Evolutionary conservation across 169 alveolate species (phyloP).

Genomic region (Eimeria zaria): DNA sequence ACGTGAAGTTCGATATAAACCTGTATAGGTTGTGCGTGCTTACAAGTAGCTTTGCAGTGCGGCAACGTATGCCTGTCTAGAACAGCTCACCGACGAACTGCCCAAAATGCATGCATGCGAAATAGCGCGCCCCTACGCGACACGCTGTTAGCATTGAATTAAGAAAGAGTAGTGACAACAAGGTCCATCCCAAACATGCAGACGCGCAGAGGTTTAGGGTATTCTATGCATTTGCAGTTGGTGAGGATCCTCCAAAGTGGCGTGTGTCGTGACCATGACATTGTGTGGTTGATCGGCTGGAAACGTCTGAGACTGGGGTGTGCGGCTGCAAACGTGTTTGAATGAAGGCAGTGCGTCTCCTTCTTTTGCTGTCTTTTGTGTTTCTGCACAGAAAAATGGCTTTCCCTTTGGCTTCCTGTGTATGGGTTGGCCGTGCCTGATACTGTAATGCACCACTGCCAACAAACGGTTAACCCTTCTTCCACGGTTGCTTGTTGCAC

Average conservation of each 20-base stretch:
- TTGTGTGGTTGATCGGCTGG: not conserved
- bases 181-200: not conserved
- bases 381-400: not conserved
- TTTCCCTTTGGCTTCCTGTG: not conserved
- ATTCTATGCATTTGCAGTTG: not conserved
- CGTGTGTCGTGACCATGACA: not conserved
- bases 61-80: not conserved
- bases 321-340: too few relatives aligned
- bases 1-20: not conserved
- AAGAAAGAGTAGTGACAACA: not conserved
- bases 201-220: not conserved
- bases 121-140: not conserved
- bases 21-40: not conserved
- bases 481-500: not conserved
- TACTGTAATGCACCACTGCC: not conserved
- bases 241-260: not conserved
- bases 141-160: not conserved
- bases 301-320: not conserved
- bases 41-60: not conserved
- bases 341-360: not conserved
- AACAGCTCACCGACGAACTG: not conserved
- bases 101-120: not conserved
- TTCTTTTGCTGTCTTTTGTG: not conserved
- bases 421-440: not conserved
- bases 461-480: not conserved